Evolutionary conservation across 805 yeast genomes (phyloP), one percentile per base, ranked within the genome.

Genomic region (Suhomyces canberraensis): DNA sequence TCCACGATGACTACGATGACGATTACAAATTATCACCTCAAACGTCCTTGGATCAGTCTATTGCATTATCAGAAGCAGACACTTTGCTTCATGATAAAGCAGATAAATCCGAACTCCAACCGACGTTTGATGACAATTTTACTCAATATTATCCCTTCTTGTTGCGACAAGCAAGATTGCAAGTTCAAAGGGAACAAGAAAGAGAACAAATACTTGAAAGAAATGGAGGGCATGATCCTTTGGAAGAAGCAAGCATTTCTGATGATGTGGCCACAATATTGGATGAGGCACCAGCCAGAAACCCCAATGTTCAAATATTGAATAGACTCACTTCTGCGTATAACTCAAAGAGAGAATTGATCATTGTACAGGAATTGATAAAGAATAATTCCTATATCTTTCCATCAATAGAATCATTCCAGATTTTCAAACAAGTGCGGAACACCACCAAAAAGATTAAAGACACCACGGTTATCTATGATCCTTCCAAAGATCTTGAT

Each of bases 61-160:
- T 42, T 15, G 60, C 61, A 3, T 45, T 65, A 11, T 64, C 71
- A 3, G 72, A 67, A 24, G 37, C 65, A 4, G 68, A 59, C n/a
- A 67, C 73, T 1, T 52, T 66, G 19, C 38, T 47, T 17, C 21
- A 16, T 11, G 22, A 24, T 11, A 24, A 41, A 36, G 20, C 32
- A 19, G 40, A 39, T 18, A 43, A 38, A 11, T 43, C 56, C 25
- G 64, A 63, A 21, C 48, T 66, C n/a, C 73, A 66, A 47, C 56
- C 50, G 0, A 50, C 62, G 2, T 68, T 51, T 44, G 49, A 48
- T 18, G 69, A 59, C n/a, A 68, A 68, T 39, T 68, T 57, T 42
- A 60, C 61, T 8, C 44, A 50, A 20, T 68, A 66, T 42, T 42
- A 64, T 6, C 73, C 73, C 4, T 68, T 43, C 46, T 44, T 66